Base-by-base conservation (phyloP, 306 rosid species). In the Ceratonia siliqua region DNA sequence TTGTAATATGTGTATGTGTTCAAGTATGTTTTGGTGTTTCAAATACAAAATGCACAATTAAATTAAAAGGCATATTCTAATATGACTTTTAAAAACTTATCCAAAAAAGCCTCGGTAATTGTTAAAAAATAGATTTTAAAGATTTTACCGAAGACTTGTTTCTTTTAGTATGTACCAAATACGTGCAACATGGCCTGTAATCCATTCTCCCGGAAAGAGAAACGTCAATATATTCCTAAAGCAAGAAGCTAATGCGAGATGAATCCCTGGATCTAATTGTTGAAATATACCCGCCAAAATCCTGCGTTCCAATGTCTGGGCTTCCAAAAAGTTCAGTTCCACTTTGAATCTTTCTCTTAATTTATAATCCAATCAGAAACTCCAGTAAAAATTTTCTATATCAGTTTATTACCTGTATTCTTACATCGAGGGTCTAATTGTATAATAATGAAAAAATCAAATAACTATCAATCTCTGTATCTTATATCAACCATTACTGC, bases 341-440 rank as follows among this genome's bases (percentile, higher is more conserved):
- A 9, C 20, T 42, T 21, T 58, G 35, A 49, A 18, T 22, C 49
- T 18, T 57, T 48, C 5, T 66, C 18, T 42, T 42, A 55, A 56
- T 24, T 24, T 49, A 11, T 28, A 39, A 2, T 42, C 11, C 24
- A 57, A 38, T 28, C 9, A 50, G 41, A 75, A n/a, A 30, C 14
- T 39, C 0, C 0, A 17, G 13, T 27, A 24, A 18, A 38, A 70
- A 61, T 14, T 0, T 28, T 64, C 41, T 71, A 46, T 8, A 39
- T 35, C 7, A 50, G 27, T 52, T 76, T 46, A 52, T 76, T 21
- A 52, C n/a, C 58, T 46, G 74, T 70, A 68, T 38, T 83, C 70
- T 66, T 53, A 67, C 69, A 68, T 58, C 12, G 46, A 58, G 20
- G 25, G 25, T 35, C 82, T 67, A 53, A 53, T 43, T 66, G 70